phyloP scores from a whole-genome alignment of 1,139 yeast species.

The Hemisphaericaspora xylanilytica region DNA sequence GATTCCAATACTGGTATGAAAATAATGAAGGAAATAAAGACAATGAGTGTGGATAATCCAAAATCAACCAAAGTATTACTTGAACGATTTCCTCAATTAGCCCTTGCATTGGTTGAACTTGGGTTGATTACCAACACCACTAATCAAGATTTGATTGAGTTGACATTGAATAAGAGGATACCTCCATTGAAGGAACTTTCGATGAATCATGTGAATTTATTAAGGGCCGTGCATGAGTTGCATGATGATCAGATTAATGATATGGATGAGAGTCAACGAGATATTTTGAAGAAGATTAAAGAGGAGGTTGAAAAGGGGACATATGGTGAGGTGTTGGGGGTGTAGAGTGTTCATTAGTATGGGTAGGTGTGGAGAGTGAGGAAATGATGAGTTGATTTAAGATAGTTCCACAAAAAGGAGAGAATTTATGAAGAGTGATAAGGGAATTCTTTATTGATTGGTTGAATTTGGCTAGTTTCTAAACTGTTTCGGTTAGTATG shows the following conservation, averaged over 20 bases:
- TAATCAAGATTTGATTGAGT: slow-evolving; percentile 52
- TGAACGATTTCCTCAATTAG: slow-evolving; percentile 70
- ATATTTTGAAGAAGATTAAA: slow-evolving; percentile 35
- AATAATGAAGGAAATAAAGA: slow-evolving; percentile 59
- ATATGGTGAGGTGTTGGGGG: slow-evolving; percentile 35
- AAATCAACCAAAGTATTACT: slow-evolving; percentile 62
- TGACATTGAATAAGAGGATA: slow-evolving; percentile 34
- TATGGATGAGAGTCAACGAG: slow-evolving; percentile 59
- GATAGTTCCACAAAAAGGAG: too few species aligned
- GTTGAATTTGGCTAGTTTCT: too few species aligned
- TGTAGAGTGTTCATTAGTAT: too few species aligned
- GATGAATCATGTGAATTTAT: slow-evolving; percentile 49
- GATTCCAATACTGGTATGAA: slow-evolving; percentile 57
- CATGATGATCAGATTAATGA: slow-evolving; percentile 61
- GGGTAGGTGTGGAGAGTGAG: too few species aligned
- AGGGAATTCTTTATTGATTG: too few species aligned
- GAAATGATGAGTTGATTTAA: too few species aligned
- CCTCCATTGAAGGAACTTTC: slow-evolving; percentile 43
- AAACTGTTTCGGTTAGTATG: too few species aligned
- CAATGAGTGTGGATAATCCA: slow-evolving; percentile 62
- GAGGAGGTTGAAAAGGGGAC: slow-evolving; percentile 45
- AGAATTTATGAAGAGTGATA: too few species aligned
- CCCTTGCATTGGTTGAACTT: slow-evolving; percentile 80
- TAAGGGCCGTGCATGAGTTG: slow-evolving; percentile 56
- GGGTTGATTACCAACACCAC: slow-evolving; percentile 59